phyloP scores from a whole-genome alignment of 1,139 yeast genomes.

The Zygosaccharomyces pseudobailii region DNA sequence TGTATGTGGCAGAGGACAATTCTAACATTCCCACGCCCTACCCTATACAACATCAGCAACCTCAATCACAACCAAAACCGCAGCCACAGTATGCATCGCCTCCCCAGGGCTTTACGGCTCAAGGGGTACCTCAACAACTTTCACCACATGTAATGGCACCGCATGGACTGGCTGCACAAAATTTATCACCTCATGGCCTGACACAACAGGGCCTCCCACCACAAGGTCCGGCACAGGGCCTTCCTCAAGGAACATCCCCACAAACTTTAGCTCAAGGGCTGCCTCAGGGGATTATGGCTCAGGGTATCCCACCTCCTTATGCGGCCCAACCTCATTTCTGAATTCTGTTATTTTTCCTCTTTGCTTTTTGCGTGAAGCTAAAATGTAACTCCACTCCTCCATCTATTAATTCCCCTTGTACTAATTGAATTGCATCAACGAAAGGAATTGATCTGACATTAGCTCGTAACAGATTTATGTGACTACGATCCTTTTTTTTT shows the following conservation, averaged over 20 bases:
- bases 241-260: slow-evolving; percentile 13
- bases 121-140: slow-evolving; percentile 16
- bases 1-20: slow-evolving; percentile 81
- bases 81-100: slow-evolving; percentile 8
- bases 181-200: slow-evolving; percentile 12
- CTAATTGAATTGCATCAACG: not conserved
- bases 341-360: not conserved
- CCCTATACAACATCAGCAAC: slow-evolving; percentile 49
- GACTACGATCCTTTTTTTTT: not conserved
- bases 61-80: slow-evolving; percentile 23
- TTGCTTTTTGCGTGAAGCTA: not conserved
- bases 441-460: not conserved
- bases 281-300: slow-evolving; percentile 1
- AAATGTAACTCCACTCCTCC: not conserved
- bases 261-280: slow-evolving; percentile 9
- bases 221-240: slow-evolving; percentile 9
- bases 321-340: slow-evolving; percentile 13
- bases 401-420: not conserved
- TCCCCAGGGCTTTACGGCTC: slow-evolving; percentile 16
- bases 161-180: slow-evolving; percentile 14
- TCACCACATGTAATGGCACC: slow-evolving; percentile 23
- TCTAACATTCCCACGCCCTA: slow-evolving; percentile 82
- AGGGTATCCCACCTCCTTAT: slow-evolving; percentile 11
- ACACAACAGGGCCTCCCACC: slow-evolving; percentile 11
- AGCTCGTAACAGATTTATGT: not conserved